Evolutionary conservation across 2,329 filamentous ascomycete genomes (phyloP).

Genomic region (Paramyrothecium roridum): DNA sequence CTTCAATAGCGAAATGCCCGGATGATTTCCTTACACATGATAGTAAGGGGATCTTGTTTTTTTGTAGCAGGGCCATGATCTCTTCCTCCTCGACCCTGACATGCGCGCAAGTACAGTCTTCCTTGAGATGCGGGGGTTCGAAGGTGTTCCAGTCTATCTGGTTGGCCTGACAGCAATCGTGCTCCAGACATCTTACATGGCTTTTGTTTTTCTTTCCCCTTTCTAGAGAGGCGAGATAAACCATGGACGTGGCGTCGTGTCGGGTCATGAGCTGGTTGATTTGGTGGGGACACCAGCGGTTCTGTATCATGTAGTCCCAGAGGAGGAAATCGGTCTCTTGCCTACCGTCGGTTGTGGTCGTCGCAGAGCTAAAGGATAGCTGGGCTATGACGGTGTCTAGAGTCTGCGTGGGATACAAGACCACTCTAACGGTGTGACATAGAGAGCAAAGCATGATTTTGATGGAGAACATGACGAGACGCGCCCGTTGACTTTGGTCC

Average conservation of each 20-base stretch:
- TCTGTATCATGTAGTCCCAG: not conserved
- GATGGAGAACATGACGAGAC: not conserved
- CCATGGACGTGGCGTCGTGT: not conserved
- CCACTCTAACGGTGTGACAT: not conserved
- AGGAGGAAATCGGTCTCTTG: not conserved
- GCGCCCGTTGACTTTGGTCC: not conserved
- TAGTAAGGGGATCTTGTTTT: not conserved
- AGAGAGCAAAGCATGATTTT: not conserved
- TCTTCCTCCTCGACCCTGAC: not conserved
- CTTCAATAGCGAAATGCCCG: not conserved
- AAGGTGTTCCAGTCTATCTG: not conserved
- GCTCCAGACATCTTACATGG: not conserved
- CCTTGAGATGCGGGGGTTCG: not conserved
- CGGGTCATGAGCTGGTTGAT: not conserved
- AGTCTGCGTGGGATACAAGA: not conserved
- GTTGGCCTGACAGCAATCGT: not conserved
- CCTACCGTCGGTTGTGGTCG: not conserved
- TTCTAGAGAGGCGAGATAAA: not conserved
- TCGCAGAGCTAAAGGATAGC: not conserved
- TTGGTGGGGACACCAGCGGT: not conserved
- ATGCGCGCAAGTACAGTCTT: not conserved
- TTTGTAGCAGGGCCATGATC: not conserved
- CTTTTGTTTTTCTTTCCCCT: not conserved
- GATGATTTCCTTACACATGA: not conserved
- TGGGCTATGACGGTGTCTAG: not conserved